Conservation (phyloP, 1,139 yeast genomes). For the Arxiozyma heterogenica region DNA sequence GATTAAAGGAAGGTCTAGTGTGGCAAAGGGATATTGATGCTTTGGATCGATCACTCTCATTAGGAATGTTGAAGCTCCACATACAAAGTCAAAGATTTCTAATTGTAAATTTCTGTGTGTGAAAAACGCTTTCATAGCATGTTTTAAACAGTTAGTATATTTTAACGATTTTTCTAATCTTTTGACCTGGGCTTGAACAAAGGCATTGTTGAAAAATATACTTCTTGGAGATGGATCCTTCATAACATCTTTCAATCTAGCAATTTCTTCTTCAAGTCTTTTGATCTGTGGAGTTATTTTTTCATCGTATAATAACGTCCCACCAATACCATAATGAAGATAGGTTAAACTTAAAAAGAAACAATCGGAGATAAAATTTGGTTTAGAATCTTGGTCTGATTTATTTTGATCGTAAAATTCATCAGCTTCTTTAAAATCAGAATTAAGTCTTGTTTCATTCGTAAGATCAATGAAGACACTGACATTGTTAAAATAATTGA, state of each 20-base stretch:
- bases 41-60: conserved; percentile 63
- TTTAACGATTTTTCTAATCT: conserved; percentile 38
- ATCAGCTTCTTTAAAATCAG: conserved; percentile 63
- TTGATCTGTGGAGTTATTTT: conserved; percentile 38
- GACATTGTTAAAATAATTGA: conserved; percentile 47
- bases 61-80: conserved; percentile 67
- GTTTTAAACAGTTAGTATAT: conserved; percentile 38
- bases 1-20: conserved; percentile 56
- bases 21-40: conserved; percentile 50
- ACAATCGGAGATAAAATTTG: conserved; percentile 83
- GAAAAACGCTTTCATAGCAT: conserved; percentile 54
- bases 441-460: conserved; percentile 77
- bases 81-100: conserved; percentile 64
- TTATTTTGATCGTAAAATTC: conserved; percentile 40
- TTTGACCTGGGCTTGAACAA: conserved; percentile 37
- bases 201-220: conserved; percentile 23
- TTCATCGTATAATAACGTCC: conserved; percentile 51
- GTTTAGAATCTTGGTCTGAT: conserved; percentile 27
- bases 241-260: conserved; percentile 22
- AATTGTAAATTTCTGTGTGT: conserved; percentile 45
- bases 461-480: conserved; percentile 47
- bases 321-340: conserved; percentile 84
- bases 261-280: conserved; percentile 41
- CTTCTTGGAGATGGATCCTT: conserved; percentile 14
- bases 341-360: conserved; percentile 73